Conservation (phyloP, 2,329 filamentous ascomycete species). For the Botrytis porri region DNA sequence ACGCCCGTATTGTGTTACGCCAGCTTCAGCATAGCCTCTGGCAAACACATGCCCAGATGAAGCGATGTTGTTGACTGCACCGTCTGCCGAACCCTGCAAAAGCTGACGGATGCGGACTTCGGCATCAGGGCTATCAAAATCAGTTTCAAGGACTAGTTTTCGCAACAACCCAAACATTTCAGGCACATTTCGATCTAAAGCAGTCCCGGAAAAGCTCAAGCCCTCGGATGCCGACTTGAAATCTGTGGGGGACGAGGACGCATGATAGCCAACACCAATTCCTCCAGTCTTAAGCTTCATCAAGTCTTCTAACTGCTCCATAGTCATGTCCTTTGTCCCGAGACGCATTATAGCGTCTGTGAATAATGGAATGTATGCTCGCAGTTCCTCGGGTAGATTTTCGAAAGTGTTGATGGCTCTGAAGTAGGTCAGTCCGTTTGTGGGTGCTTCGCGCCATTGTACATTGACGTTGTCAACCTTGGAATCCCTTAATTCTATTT, state of each 20-base stretch:
- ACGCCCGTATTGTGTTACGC: slow-evolving; percentile 68
- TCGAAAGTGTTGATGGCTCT: slow-evolving; percentile 79
- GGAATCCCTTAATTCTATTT: slow-evolving; percentile 59
- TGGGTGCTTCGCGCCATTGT: slow-evolving; percentile 89
- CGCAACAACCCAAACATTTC: slow-evolving; percentile 86
- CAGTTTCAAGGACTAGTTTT: slow-evolving; percentile 77
- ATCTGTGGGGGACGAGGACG: slow-evolving; percentile 73
- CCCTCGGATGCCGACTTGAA: slow-evolving; percentile 74
- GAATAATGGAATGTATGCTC: slow-evolving; percentile 83
- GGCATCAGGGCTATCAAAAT: slow-evolving; percentile 82
- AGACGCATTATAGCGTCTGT: slow-evolving; percentile 90
- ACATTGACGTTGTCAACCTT: slow-evolving; percentile 63
- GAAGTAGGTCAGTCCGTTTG: slow-evolving; percentile 96
- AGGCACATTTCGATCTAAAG: slow-evolving; percentile 83
- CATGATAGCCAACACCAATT: slow-evolving; percentile 78
- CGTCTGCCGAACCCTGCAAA: slow-evolving; percentile 81
- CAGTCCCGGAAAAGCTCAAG: slow-evolving; percentile 79
- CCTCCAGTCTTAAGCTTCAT: slow-evolving; percentile 97
- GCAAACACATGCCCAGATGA: slow-evolving; percentile 87
- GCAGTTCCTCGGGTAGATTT: slow-evolving; percentile 77
- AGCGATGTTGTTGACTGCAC: slow-evolving; percentile 87
- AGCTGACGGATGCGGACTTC: slow-evolving; percentile 81
- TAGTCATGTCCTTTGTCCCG: slow-evolving; percentile 80
- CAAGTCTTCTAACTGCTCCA: slow-evolving; percentile 92
- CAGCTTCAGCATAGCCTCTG: slow-evolving; percentile 76